Evolutionary conservation across 768 basidiomycete species (phyloP).

Genomic region (Boletus rex-veris): DNA sequence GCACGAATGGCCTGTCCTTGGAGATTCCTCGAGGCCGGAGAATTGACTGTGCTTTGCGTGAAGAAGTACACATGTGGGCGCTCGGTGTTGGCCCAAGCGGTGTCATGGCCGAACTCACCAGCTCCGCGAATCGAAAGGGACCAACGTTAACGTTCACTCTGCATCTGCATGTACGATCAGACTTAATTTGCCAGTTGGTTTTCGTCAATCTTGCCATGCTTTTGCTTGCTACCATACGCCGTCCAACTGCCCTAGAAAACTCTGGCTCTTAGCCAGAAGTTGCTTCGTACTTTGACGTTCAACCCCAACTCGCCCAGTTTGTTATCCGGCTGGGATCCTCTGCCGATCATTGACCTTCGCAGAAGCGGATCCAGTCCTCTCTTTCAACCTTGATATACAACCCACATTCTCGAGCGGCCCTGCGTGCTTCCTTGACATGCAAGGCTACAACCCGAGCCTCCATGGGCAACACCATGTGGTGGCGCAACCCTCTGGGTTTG

Average conservation of each 20-base stretch:
- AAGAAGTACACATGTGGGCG: constrained; percentile 29
- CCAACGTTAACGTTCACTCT: constrained; percentile 25
- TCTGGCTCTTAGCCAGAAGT: constrained; percentile 16
- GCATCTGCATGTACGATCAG: constrained; percentile 30
- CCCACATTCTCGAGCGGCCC: neutral
- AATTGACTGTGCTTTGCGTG: constrained; percentile 26
- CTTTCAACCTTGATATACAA: constrained; percentile 5
- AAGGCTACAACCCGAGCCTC: constrained; percentile 23
- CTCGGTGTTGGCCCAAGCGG: constrained; percentile 32
- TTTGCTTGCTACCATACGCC: constrained; percentile 29
- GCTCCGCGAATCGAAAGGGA: constrained; percentile 33
- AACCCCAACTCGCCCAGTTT: constrained; percentile 25
- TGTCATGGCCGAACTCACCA: constrained; percentile 27
- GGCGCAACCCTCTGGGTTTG: constrained; percentile 27
- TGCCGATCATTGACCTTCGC: constrained; percentile 29
- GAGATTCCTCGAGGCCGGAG: constrained; percentile 46
- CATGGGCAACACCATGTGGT: constrained; percentile 23
- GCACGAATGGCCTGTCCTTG: constrained; percentile 33
- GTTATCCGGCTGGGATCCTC: constrained; percentile 21
- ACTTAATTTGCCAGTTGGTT: constrained; percentile 29
- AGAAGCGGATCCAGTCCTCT: constrained; percentile 7
- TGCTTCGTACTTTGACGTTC: constrained; percentile 15
- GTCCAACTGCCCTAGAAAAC: constrained; percentile 27
- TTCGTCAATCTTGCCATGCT: constrained; percentile 32
- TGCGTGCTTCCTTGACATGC: constrained; percentile 24